phyloP scores from a whole-genome alignment of 2,329 filamentous ascomycete genomes.

The Furcasterigmium furcatum region DNA sequence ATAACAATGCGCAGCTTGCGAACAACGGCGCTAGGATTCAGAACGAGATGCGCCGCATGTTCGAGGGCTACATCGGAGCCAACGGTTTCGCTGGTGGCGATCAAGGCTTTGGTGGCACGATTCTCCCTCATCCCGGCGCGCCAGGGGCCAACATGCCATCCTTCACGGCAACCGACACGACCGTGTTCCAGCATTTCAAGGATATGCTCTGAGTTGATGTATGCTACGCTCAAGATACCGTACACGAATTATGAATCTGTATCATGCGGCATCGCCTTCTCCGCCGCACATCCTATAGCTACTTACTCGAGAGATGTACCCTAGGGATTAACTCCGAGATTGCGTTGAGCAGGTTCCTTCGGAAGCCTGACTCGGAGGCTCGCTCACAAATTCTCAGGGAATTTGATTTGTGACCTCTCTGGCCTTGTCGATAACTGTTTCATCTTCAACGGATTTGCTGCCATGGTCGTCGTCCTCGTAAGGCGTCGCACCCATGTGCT shows the following conservation, averaged over 20 bases:
- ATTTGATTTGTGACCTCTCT: slow-evolving; percentile 2
- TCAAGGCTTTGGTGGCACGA: slow-evolving; percentile 14
- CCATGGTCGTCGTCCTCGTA: slow-evolving; percentile 32
- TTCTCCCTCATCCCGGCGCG: background rate
- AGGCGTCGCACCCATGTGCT: slow-evolving; percentile 37
- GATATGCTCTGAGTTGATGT: slow-evolving; percentile 33
- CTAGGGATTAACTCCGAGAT: too few species aligned
- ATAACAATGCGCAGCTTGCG: slow-evolving; percentile 1
- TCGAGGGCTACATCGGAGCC: slow-evolving; percentile 33
- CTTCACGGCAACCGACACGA: slow-evolving; percentile 22
- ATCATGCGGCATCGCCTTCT: too few species aligned
- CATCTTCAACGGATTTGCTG: background rate
- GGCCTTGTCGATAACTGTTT: slow-evolving; percentile 1
- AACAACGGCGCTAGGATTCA: slow-evolving; percentile 48
- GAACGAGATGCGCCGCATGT: slow-evolving; percentile 49
- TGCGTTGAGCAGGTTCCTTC: too few species aligned
- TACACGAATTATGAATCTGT: too few species aligned
- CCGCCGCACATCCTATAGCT: too few species aligned
- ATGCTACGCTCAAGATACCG: too few species aligned
- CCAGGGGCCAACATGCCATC: slow-evolving; percentile 4
- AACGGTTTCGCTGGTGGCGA: slow-evolving; percentile 27
- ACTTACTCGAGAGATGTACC: too few species aligned
- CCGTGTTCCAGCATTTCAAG: slow-evolving; percentile 30
- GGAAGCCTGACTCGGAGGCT: too few species aligned
- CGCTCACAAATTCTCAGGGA: background rate